A percentile compares a stretch with the other conserved stretches of the same genome.
phyloP scores from a whole-genome alignment of 352 stramenopile species.

The Pythium angustatum region DNA sequence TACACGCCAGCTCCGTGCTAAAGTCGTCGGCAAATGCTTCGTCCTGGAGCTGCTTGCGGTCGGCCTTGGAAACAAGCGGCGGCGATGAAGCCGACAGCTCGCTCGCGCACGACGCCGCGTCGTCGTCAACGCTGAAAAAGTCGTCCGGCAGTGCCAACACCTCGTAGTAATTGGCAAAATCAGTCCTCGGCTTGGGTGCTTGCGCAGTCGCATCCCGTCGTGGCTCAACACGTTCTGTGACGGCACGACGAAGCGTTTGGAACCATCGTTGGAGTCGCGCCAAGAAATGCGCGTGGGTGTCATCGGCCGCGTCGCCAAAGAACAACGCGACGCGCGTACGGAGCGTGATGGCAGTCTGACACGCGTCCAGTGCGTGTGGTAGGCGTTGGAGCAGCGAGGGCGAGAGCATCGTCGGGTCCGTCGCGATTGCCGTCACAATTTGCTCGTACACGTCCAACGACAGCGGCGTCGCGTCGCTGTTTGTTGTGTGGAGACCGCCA shows the following conservation, averaged over 20 bases:
- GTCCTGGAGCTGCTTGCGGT: background rate
- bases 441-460: constrained; percentile 7
- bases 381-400: background rate
- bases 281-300: constrained; percentile 1
- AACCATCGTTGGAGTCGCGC: background rate
- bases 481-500: background rate
- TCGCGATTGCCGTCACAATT: constrained; percentile 7
- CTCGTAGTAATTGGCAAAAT: constrained; percentile 14
- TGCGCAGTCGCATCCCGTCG: background rate
- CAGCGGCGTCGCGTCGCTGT: background rate
- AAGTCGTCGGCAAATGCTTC: constrained; percentile 20
- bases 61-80: background rate
- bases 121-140: constrained; percentile 1
- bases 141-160: background rate
- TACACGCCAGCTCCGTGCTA: constrained; percentile 28
- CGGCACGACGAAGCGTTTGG: background rate
- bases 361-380: constrained; percentile 6
- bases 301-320: background rate
- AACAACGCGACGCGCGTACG: constrained; percentile 9
- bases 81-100: background rate
- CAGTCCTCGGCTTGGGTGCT: no score
- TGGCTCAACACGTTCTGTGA: background rate
- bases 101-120: background rate
- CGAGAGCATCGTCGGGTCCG: background rate
- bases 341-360: constrained; percentile 10